These are phyloP conservation scores for Cenchrus purpureus DNA, from an alignment of 176 grass and related monocot genomes.

Conservation along the genomic window DNA sequence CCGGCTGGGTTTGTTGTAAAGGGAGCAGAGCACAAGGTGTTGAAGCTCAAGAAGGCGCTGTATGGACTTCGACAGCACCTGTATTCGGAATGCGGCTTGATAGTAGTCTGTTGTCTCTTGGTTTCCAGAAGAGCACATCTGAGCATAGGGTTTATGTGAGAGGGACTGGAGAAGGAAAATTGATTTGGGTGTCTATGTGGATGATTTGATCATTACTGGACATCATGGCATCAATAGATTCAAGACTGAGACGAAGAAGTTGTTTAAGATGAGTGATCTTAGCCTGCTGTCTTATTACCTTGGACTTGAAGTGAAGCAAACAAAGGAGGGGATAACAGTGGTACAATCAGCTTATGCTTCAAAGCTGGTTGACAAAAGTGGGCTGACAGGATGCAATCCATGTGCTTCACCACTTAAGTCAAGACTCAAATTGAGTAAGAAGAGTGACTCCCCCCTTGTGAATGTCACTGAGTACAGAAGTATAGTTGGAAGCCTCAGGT, in stretches of 20 bases:
- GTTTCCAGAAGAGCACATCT: neutral
- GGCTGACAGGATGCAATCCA: too few relatives aligned
- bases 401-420: too few relatives aligned
- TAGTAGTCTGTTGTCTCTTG: neutral
- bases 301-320: too few relatives aligned
- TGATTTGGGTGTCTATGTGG: neutral
- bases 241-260: too few relatives aligned
- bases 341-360: too few relatives aligned
- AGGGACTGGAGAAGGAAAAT: accelerated
- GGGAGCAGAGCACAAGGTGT: neutral
- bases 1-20: neutral
- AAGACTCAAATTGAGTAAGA: neutral
- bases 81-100: neutral
- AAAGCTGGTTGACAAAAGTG: too few relatives aligned
- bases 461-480: neutral
- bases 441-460: neutral
- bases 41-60: neutral
- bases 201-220: neutral
- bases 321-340: too few relatives aligned
- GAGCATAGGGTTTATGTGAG: neutral
- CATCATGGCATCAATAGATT: too few relatives aligned
- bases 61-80: neutral
- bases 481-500: neutral
- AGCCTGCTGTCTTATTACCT: too few relatives aligned
- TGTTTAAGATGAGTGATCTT: too few relatives aligned